Evolutionary conservation across 2,329 filamentous ascomycete species (phyloP).

Genomic region (Talaromyces sp.): DNA sequence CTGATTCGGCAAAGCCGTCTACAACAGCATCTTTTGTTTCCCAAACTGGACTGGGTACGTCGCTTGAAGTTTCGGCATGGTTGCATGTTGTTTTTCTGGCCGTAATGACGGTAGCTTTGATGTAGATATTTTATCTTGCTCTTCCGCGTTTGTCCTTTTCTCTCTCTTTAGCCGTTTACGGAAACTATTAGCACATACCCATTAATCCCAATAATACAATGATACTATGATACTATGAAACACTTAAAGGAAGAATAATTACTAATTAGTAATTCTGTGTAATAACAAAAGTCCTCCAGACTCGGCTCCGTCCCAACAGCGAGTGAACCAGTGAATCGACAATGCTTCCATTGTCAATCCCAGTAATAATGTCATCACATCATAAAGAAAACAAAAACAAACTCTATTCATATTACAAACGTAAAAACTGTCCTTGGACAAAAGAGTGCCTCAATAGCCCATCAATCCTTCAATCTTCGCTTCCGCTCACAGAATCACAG

Average conservation of each 20-base stretch:
- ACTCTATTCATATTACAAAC: background rate
- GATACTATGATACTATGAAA: background rate
- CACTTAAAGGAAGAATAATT: background rate
- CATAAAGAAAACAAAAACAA: background rate
- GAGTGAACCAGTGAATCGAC: background rate
- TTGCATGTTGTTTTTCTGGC: background rate
- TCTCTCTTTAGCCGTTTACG: background rate
- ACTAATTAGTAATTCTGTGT: background rate
- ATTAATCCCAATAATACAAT: background rate
- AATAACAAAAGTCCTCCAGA: background rate
- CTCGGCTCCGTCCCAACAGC: background rate
- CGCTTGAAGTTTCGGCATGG: background rate
- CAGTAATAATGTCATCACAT: background rate
- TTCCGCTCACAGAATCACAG: background rate
- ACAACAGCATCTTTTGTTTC: background rate
- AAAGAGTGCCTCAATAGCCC: too few species aligned
- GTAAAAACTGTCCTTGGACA: too few species aligned
- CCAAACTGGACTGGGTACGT: background rate
- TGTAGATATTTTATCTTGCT: background rate
- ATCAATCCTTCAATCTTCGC: too few species aligned
- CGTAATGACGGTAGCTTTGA: background rate
- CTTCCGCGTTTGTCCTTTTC: background rate
- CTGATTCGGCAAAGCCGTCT: background rate
- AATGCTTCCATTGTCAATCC: background rate
- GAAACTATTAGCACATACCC: background rate